Conservation (phyloP, 2,329 filamentous ascomycete genomes). For the Ploettnerulaceae sp. region DNA sequence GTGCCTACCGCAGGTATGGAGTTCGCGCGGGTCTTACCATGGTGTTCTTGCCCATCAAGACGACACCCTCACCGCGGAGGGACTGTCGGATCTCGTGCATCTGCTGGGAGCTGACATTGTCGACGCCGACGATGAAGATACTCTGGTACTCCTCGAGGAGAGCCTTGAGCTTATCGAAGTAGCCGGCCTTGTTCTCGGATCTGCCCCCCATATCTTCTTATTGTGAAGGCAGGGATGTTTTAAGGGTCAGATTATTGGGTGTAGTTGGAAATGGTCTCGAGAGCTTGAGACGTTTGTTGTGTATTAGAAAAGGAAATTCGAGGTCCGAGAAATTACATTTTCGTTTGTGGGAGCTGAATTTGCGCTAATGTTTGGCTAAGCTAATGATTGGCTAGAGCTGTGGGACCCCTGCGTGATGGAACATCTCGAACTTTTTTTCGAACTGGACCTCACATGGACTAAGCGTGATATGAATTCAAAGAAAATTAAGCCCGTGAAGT, state of each 20-base stretch:
- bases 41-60: slow-evolving; percentile 99
- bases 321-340: slow-evolving; percentile 3
- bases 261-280: slow-evolving; percentile 20
- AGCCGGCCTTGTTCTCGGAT: slow-evolving; percentile 85
- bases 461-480: too few species aligned
- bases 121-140: slow-evolving; percentile 94
- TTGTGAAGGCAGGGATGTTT: slow-evolving; percentile 90
- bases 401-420: background rate
- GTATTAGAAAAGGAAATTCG: background rate
- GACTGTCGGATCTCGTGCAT: slow-evolving; percentile 99
- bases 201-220: slow-evolving; percentile 99
- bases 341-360: slow-evolving; percentile 3
- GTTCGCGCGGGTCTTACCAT: slow-evolving; percentile 59
- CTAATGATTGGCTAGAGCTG: background rate
- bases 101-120: slow-evolving; percentile 99
- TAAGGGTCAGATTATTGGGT: slow-evolving; percentile 64
- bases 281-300: slow-evolving; percentile 15
- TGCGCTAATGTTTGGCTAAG: background rate
- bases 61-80: slow-evolving; percentile 86
- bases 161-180: slow-evolving; percentile 99
- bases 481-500: too few species aligned
- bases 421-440: slow-evolving; percentile 8
- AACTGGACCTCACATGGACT: background rate
- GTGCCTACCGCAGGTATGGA: background rate
- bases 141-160: slow-evolving; percentile 95